phyloP scores from a whole-genome alignment of 1,284 basidiomycete genomes.

The Apiotrichum gracile region DNA sequence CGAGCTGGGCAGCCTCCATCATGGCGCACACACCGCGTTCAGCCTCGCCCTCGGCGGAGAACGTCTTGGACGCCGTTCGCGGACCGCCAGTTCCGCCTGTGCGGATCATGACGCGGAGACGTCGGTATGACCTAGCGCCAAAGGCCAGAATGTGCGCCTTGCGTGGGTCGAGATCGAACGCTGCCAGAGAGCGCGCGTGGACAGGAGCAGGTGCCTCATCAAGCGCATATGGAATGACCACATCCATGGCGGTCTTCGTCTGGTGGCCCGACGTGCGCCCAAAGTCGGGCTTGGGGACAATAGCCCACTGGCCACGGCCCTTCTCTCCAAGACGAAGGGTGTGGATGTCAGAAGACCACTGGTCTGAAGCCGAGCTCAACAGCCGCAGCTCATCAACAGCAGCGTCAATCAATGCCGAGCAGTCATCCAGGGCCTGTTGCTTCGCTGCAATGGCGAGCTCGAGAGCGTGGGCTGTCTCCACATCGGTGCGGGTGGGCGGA shows the following conservation, averaged over 20 bases:
- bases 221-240: conserved; percentile 45
- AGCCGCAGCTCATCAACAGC: conserved; percentile 37
- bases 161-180: conserved; percentile 40
- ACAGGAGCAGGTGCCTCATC: conserved; percentile 35
- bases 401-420: conserved; percentile 34
- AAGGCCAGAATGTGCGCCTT: conserved; percentile 32
- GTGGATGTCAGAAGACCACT: conserved; percentile 31
- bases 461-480: conserved; percentile 22
- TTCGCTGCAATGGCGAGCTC: conserved; percentile 34
- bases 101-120: conserved; percentile 25
- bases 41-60: conserved; percentile 10
- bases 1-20: conserved; percentile 38
- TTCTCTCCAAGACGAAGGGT: conserved; percentile 23
- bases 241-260: conserved; percentile 34
- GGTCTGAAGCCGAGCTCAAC: conserved; percentile 29
- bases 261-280: conserved; percentile 13
- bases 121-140: conserved; percentile 26
- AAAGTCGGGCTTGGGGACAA: conserved; percentile 41
- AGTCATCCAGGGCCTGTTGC: conserved; percentile 35
- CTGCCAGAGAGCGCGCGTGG: conserved; percentile 34
- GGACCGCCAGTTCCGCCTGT: not conserved
- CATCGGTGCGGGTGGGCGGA: conserved; percentile 5
- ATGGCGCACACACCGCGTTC: conserved; percentile 14
- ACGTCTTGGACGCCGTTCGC: not conserved
- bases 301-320: conserved; percentile 34